Percentiles rank a stretch among this genome's conserved stretches.
phyloP scores from a whole-genome alignment of 805 yeast species.

The Sungouiozyma intestinalis region DNA sequence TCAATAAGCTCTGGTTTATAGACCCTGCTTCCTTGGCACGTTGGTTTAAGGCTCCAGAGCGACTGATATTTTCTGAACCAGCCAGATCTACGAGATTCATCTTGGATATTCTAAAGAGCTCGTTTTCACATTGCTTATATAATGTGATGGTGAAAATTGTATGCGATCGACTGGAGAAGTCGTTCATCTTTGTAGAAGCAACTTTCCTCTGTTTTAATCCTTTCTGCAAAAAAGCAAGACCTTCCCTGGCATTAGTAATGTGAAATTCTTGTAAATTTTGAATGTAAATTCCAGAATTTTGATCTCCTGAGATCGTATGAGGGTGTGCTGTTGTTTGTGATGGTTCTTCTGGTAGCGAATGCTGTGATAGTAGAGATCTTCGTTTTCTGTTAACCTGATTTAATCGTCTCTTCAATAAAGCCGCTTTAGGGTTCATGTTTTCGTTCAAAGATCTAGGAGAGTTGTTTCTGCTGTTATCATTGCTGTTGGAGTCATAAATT shows the following conservation, averaged over 20 bases:
- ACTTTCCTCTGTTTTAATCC: conserved; percentile 55
- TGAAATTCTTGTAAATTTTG: conserved; percentile 58
- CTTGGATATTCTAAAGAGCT: conserved; percentile 47
- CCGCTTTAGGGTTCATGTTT: conserved; percentile 4
- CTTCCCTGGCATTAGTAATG: conserved; percentile 44
- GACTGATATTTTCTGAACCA: conserved; percentile 81
- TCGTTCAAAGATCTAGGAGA: conserved; percentile 14
- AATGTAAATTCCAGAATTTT: conserved; percentile 35
- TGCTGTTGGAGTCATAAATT: conserved; percentile 36
- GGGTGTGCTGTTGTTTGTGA: background rate
- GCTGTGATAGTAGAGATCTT: background rate
- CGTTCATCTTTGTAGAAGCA: conserved; percentile 66
- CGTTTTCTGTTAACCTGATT: background rate
- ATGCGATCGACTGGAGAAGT: conserved; percentile 64
- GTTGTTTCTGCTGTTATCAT: conserved; percentile 15
- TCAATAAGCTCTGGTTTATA: conserved; percentile 77
- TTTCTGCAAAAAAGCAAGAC: conserved; percentile 41
- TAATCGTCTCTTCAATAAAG: conserved; percentile 7
- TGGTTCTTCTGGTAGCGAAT: conserved; percentile 2
- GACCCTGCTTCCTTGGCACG: conserved; percentile 92
- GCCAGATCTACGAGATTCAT: conserved; percentile 89
- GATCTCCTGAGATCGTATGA: conserved; percentile 2
- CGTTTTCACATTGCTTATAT: conserved; percentile 40
- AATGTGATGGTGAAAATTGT: conserved; percentile 61
- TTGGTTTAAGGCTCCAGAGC: conserved; percentile 79